Evolutionary conservation across 805 yeast genomes (phyloP), one percentile per base, ranked within the genome.

Genomic region (Yamadazyma sp.): DNA sequence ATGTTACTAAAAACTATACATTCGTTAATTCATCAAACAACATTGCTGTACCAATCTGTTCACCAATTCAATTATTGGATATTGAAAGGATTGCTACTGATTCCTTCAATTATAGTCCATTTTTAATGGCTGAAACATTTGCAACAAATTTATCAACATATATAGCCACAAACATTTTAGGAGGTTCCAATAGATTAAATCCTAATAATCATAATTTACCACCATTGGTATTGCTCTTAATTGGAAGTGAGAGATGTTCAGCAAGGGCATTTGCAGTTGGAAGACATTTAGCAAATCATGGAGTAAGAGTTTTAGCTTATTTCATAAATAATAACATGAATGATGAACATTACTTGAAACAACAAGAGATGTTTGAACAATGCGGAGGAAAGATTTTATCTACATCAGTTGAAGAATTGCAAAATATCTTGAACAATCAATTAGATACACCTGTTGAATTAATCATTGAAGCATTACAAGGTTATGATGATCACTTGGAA

Each of bases 381-480:
- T 59, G 72, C 39, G 95, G 93, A 7, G 95, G 94, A n/a, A 82
- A 81, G 45, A 57, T 75, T 7, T 45, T 66, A 5, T 26, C 39
- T 13, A 35, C 46, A 11, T 26, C 53, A 47, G 42, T 65, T 47
- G 13, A 49, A 59, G 43, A 52, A 40, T 30, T 72, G 52, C 28
- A 61, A 67, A 52, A 65, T 52, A 37, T 56, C 31, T 16, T 56
- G 58, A 23, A 55, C 66, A 45, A 64, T 54, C 71, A 73, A 38
- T 60, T 79, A 25, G 84, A 81, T 29, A 73, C 86, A 2, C 93
- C 95, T 0, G 77, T 85, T 11, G 95, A 87, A 52, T 65, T 88
- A 40, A 73, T 87, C 7, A 52, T 88, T 13, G 97, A 88, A 56
- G 93, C 88, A 1, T 65, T 88, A 47, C 95, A 85, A 53, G 96